Evolutionary conservation across 2,329 filamentous ascomycete species (phyloP), one percentile per base, ranked within the genome.

Genomic region (Xylaria sp.): DNA sequence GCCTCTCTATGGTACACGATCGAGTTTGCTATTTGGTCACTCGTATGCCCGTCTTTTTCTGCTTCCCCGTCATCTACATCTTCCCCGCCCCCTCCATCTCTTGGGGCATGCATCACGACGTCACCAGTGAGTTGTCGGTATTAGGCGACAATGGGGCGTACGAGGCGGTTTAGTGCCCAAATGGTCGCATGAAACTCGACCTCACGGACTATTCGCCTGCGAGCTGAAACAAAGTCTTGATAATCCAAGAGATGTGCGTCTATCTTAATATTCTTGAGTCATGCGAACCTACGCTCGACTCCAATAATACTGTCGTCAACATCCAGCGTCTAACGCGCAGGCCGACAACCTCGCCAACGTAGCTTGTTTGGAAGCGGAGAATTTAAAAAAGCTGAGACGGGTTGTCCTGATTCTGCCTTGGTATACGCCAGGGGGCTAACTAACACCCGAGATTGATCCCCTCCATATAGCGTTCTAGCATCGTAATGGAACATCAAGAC

Each of bases 161-260:
- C 44, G 52, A 62, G 59, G 50, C 60, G 41, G 48, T 65, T 71
- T 66, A 57, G 59, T 71, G 69, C 69, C 64, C 61, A 65, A 69
- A 60, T 73, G 74, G 66, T 72, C 70, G 75, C 73, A 75, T 77
- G 67, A 76, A 74, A 72, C 74, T 72, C 73, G 73, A 71, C 76
- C 68, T 71, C 72, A 73, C 70, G 50, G 71, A 69, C 69, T 65
- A 73, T 68, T 76, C 73, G 73, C 72, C 70, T 74, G 72, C 57
- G 56, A 56, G 67, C 74, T 76, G 76, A 77, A 77, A 77, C 76
- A 75, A 57, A 61, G 72, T 72, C 73, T 72, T 70, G 69, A 74
- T 69, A 70, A 66, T 31, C 64, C 60, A 67, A 64, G 20, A 41
- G 56, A 52, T 63, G 23, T 70, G 62, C 63, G 74, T 71, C 67